phyloP scores from a whole-genome alignment of 306 rosid genomes.

The Delonix regia region DNA sequence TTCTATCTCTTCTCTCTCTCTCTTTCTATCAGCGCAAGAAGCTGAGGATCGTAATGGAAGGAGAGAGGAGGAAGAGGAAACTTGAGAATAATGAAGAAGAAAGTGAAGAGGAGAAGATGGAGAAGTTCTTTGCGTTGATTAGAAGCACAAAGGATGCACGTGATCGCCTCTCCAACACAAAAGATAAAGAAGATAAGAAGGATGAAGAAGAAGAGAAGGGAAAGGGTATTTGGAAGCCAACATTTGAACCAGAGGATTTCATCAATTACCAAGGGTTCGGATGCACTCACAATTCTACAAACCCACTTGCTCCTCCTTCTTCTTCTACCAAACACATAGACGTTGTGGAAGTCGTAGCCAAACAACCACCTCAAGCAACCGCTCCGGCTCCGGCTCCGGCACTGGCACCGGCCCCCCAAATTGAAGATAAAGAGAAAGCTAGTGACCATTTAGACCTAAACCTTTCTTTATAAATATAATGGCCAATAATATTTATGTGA shows the following conservation, averaged over 20 bases:
- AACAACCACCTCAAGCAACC: slow-evolving; percentile 8
- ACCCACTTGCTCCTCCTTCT: slow-evolving; percentile 21
- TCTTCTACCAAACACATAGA: slow-evolving; percentile 35
- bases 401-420: not conserved
- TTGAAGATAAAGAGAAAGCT: slow-evolving; percentile 40
- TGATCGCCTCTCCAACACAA: slow-evolving; percentile 32
- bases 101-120: slow-evolving; percentile 62
- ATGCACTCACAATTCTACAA: not conserved
- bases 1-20: not conserved
- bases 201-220: slow-evolving; percentile 11
- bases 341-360: slow-evolving; percentile 4
- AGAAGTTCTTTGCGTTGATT: slow-evolving; percentile 72
- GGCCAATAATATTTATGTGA: no score
- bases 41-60: slow-evolving; percentile 49
- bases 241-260: slow-evolving; percentile 80
- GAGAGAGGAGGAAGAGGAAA: slow-evolving; percentile 66
- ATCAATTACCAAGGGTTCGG: slow-evolving; percentile 31
- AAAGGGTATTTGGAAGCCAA: slow-evolving; percentile 63
- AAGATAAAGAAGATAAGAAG: slow-evolving; percentile 23
- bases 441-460: slow-evolving; percentile 56
- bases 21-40: not conserved
- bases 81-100: slow-evolving; percentile 43
- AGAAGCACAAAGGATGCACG: slow-evolving; percentile 63
- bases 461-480: slow-evolving; percentile 59
- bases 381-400: not conserved